Percentiles rank a stretch among this genome's conserved stretches.
These are phyloP conservation scores for Crithidia acanthocephali DNA, from an alignment of 208 protist species.

Conservation along the genomic window DNA sequence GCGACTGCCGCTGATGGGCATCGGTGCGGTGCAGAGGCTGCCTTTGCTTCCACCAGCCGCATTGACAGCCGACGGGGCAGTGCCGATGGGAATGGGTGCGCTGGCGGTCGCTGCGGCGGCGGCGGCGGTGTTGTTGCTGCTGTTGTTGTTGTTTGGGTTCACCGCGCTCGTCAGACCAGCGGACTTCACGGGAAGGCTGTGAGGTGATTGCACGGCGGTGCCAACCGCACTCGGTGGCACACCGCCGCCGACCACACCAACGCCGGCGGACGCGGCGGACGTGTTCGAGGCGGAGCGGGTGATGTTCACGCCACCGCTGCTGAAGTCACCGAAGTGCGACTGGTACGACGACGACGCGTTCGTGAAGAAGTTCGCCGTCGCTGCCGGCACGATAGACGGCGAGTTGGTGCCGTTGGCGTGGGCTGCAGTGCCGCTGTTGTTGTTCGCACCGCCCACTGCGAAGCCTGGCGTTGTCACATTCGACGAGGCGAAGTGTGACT, in stretches of 20 bases:
- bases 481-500: constrained; percentile 19
- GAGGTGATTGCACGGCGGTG: constrained; percentile 1
- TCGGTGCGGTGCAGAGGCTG: background rate
- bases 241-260: constrained; percentile 13
- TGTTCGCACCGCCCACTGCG: constrained; percentile 1
- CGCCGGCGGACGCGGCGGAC: constrained; percentile 1
- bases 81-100: background rate
- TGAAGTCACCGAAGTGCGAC: constrained; percentile 32
- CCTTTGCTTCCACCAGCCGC: background rate
- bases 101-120: too few relatives aligned
- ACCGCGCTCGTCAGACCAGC: background rate
- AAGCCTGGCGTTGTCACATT: constrained; percentile 13
- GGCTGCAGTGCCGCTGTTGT: background rate
- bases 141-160: background rate
- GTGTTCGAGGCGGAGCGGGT: constrained; percentile 13
- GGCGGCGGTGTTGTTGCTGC: background rate
- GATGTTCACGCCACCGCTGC: constrained; percentile 8
- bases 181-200: background rate
- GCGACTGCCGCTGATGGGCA: constrained; percentile 6
- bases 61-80: background rate
- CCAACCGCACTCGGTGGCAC: background rate
- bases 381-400: background rate
- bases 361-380: constrained; percentile 17
- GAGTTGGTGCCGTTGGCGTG: background rate
- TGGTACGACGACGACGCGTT: constrained; percentile 27